Percentiles rank a stretch among this genome's conserved stretches.
Evolutionary conservation across 106 monocot species (phyloP).

Genomic region (Dendrobium chrysotoxum): DNA sequence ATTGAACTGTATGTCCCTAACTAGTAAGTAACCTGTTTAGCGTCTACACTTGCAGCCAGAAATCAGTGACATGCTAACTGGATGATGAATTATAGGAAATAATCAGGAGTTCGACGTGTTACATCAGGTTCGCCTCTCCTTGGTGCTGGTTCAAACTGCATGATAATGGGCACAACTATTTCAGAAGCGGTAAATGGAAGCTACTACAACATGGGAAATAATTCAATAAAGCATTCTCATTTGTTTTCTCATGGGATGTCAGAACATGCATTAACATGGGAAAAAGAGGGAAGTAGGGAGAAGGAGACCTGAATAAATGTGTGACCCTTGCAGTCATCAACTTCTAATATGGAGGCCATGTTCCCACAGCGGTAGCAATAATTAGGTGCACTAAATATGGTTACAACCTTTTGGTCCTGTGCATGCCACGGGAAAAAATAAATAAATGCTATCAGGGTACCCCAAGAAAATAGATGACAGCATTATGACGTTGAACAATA

Average conservation of each 20-base stretch:
- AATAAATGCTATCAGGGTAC: neutral
- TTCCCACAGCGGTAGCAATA: conserved; percentile 99
- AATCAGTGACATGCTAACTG: neutral
- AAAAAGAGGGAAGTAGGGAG: neutral
- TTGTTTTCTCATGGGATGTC: neutral
- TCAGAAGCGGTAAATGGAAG: neutral
- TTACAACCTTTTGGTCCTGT: conserved; percentile 99
- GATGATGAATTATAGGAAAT: conserved; percentile 54
- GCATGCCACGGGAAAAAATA: neutral
- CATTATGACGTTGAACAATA: neutral
- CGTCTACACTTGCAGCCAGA: neutral
- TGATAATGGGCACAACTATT: neutral
- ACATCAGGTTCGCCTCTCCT: conserved; percentile 95
- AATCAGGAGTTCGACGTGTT: conserved; percentile 89
- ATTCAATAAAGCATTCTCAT: neutral
- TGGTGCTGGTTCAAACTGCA: conserved; percentile 89
- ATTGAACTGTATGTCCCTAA: neutral
- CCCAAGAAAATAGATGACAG: neutral
- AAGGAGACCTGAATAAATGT: conserved; percentile 90
- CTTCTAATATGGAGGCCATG: conserved; percentile 99
- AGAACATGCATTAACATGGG: neutral
- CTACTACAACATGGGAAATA: neutral
- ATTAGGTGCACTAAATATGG: conserved; percentile 99
- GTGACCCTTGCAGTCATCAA: conserved; percentile 95
- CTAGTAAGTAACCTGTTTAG: neutral